These are phyloP conservation scores for Trichoderma oligosporum DNA, from an alignment of 2,329 filamentous ascomycete species.

Conservation along the genomic window DNA sequence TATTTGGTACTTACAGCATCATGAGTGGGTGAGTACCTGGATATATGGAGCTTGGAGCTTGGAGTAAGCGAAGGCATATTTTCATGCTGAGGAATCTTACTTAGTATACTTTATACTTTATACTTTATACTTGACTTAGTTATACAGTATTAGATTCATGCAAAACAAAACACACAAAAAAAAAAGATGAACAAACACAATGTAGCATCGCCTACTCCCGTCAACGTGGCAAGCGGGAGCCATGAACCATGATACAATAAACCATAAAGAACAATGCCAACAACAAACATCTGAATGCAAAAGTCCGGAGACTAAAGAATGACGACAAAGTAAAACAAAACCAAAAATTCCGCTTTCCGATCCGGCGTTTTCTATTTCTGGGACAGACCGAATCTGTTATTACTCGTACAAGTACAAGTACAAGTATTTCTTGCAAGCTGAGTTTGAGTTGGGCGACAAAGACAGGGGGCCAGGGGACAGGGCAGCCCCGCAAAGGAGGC, in stretches of 20 bases:
- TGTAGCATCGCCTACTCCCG: conserved; percentile 14
- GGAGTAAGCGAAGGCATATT: no score
- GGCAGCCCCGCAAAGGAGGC: neutral
- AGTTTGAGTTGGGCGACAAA: neutral
- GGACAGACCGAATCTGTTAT: neutral
- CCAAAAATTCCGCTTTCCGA: neutral
- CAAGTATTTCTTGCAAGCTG: neutral
- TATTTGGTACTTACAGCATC: no score
- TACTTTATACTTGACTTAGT: no score
- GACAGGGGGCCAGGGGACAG: neutral
- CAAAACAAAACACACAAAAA: neutral
- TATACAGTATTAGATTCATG: neutral
- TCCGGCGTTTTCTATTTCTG: conserved; percentile 12
- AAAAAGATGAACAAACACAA: conserved; percentile 1
- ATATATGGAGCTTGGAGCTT: no score
- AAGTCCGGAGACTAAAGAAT: conserved; percentile 1
- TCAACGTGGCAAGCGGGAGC: conserved; percentile 12
- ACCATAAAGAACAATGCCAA: neutral
- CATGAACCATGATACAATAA: neutral
- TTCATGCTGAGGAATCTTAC: no score
- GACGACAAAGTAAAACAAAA: neutral
- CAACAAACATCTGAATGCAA: conserved; percentile 5
- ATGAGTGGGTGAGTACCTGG: no score
- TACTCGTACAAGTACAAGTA: neutral
- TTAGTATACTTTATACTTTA: no score